Base-by-base conservation (phyloP, 2,329 filamentous ascomycete genomes). In the Pseudocercospora fuligena region DNA sequence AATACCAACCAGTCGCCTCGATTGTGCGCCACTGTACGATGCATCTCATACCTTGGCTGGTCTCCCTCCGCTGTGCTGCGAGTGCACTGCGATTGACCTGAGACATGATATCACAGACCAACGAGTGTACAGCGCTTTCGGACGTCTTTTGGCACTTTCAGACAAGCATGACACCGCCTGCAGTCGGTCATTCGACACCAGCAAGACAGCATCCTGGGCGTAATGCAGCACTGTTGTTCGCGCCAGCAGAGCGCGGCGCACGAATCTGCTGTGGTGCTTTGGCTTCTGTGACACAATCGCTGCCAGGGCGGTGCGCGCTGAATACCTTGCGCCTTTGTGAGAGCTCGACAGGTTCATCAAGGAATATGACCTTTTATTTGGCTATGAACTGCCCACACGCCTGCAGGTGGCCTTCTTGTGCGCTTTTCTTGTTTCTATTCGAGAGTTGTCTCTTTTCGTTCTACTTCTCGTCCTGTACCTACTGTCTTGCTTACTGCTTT, bases 251-350 rank as follows among this genome's bases (percentile, higher is more conserved):
- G 14, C 53, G 58, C 58, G 47, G 63, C 57, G 57, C 36, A 61
- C 63, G 47, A 65, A 65, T 43, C 63, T 65, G 63, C 58, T 59
- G 64, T 54, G 40, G 65, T 61, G 63, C 65, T 63, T 71, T 57
- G 54, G 56, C 65, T 64, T 65, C 66, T 65, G 72, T 74, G 43
- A 65, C 69, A 74, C 72, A 69, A 60, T 63, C 66, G 62, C 66
- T 70, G 67, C 69, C 69, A 69, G 68, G 67, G 70, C 67, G 66
- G 58, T 66, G 46, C 59, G 64, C 51, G 64, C 63, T 67, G 64
- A 60, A 46, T 43, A 57, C 63, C 73, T 75, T 75, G 74, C 73
- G 71, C 66, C 68, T 69, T 72, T 70, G 72, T 73, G 72, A 68
- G 46, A 69, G 63, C 57, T 49, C 23, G 63, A 53, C 49, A 62